Base-by-base conservation (phyloP, 805 yeast genomes). In the Metschnikowia sp. region DNA sequence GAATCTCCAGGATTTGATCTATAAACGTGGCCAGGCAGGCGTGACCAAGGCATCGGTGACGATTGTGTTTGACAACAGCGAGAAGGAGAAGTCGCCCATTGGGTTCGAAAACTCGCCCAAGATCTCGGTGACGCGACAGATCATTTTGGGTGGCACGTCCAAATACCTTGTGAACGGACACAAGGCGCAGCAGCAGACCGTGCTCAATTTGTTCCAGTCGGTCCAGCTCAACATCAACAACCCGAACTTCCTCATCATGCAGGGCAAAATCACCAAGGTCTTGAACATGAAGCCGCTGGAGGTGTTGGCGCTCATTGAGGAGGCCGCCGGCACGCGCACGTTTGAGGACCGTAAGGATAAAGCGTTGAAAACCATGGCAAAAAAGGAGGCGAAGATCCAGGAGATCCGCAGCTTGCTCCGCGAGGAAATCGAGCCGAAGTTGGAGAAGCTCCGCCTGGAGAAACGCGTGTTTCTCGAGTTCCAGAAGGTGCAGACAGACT, bases 1-100 rank as follows among this genome's bases (percentile, higher is more conserved):
- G 6, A 91, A 85, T 61, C 72, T 91, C 36, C 97, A 92, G 61
- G 99, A 94, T 65, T 78, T 94, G 62, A 94, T 94, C 42, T 94
- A 94, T 65, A 94, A 94, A 59, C 81, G 98, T 57, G 99, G 99
- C 10, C 99, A 94, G 64, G 98, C 99, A 0, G 98, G 98, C 55
- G 92, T 92, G 11, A 91, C 97, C 1, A 91, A 89, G 63, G 99
- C 99, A 1, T 84, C 94, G 60, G 99, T 94, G 1, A 91, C 98
- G 0, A 89, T 94, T 10, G 96, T 94, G 1, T 95, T 94, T 63
- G 96, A 92, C 66, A 95, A 94, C 60, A 59, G 78, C 10, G 97
- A 92, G 56, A 76, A 78, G 46, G 62, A 78, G 2, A 83, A 80
- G 52, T 82, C 92, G 0, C 99, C 99, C 0, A 84, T 89, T 45